Evolutionary conservation across 1,284 basidiomycete species (phyloP).

Genomic region (Malassezia dermatis): DNA sequence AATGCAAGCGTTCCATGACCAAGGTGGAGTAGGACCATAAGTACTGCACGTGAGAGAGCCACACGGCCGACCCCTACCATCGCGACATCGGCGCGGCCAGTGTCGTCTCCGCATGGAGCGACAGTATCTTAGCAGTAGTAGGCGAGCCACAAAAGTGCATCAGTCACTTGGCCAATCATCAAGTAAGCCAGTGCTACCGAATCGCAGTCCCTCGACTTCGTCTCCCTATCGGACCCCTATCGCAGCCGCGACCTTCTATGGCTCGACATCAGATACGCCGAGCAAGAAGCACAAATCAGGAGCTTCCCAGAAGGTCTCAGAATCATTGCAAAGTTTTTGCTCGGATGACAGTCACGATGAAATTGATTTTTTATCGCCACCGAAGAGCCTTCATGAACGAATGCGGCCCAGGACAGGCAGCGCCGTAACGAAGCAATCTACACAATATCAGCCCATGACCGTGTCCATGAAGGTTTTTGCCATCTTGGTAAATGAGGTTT

Average conservation of each 20-base stretch:
- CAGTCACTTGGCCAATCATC: neutral
- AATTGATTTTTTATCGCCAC: conserved; percentile 8
- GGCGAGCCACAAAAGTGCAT: conserved; percentile 1
- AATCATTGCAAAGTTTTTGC: neutral
- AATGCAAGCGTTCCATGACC: neutral
- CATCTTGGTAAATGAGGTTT: neutral
- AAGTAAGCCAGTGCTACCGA: conserved; percentile 8
- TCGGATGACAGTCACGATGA: conserved; percentile 15
- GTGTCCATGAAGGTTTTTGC: neutral
- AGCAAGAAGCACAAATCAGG: neutral
- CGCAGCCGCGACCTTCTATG: conserved; percentile 8
- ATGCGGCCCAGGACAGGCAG: conserved; percentile 8
- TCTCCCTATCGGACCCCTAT: conserved; percentile 16
- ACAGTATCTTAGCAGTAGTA: neutral
- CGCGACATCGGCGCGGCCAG: neutral
- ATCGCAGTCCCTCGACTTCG: neutral
- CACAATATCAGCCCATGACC: neutral
- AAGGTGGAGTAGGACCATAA: neutral
- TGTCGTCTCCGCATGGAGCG: conserved; percentile 13
- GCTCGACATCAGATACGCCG: too few species aligned
- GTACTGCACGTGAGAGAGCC: neutral
- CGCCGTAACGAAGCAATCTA: neutral
- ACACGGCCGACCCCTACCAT: neutral
- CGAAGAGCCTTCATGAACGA: neutral
- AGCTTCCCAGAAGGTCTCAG: neutral